These are phyloP conservation scores for Cladophialophora chaetospira DNA, from an alignment of 2,329 filamentous ascomycete species.

Conservation along the genomic window DNA sequence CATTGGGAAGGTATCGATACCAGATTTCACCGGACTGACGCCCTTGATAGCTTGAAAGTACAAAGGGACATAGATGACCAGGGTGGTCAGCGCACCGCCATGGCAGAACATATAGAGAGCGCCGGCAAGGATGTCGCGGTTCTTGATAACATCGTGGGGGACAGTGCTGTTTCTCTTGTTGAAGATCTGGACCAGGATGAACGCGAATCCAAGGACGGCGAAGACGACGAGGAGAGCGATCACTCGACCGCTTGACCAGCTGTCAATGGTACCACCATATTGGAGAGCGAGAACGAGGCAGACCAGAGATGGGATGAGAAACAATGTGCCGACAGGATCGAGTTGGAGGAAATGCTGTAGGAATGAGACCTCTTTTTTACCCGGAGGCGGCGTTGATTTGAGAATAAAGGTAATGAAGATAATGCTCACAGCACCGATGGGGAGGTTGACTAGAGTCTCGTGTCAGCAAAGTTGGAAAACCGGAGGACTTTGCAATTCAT, in stretches of 20 bases:
- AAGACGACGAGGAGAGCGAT: conserved; percentile 54
- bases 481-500: background rate
- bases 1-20: conserved; percentile 23
- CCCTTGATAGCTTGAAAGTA: conserved; percentile 50
- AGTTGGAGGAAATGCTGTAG: conserved; percentile 9
- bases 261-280: conserved; percentile 46
- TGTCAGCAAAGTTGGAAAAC: background rate
- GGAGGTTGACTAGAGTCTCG: conserved; percentile 24
- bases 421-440: conserved; percentile 40
- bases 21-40: conserved; percentile 31
- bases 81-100: background rate
- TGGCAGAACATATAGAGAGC: background rate
- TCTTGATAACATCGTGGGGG: background rate
- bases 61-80: conserved; percentile 38
- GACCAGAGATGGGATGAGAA: conserved; percentile 40
- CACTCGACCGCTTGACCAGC: conserved; percentile 47
- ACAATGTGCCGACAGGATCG: conserved; percentile 41
- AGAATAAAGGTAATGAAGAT: conserved; percentile 24
- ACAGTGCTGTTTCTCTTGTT: background rate
- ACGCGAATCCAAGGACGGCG: conserved; percentile 41
- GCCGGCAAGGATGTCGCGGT: background rate
- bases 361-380: conserved; percentile 30
- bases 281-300: conserved; percentile 44
- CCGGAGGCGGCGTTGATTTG: conserved; percentile 18
- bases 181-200: conserved; percentile 48